phyloP scores from a whole-genome alignment of 1,139 yeast genomes.

The Suhomyces bokatorum region DNA sequence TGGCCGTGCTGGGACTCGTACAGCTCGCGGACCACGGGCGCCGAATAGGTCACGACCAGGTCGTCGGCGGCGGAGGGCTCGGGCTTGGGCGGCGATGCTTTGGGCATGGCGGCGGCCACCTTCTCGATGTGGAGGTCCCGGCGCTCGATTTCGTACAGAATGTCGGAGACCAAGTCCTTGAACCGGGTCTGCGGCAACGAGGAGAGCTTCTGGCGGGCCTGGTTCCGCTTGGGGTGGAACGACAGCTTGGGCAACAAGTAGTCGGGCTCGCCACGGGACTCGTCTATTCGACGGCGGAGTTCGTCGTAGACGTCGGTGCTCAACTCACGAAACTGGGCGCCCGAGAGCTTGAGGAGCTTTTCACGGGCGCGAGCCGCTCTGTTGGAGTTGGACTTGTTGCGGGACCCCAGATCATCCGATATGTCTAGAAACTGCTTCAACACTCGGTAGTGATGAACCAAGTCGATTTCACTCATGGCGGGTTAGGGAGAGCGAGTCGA shows the following conservation, averaged over 20 bases:
- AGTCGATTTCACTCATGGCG: constrained; percentile 34
- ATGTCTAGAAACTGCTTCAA: constrained; percentile 54
- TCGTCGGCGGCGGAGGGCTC: neutral
- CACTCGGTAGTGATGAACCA: constrained; percentile 50
- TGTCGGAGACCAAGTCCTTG: constrained; percentile 88
- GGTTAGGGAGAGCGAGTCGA: neutral
- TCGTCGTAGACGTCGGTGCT: constrained; percentile 95
- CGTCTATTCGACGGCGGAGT: constrained; percentile 68
- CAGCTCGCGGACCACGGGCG: neutral
- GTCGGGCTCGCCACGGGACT: constrained; percentile 56
- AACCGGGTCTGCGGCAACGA: constrained; percentile 80
- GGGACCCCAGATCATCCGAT: constrained; percentile 48
- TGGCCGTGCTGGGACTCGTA: neutral
- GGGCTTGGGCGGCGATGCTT: constrained; percentile 4
- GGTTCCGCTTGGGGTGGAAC: constrained; percentile 92
- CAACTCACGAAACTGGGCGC: constrained; percentile 85
- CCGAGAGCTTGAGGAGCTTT: constrained; percentile 74
- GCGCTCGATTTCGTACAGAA: constrained; percentile 81
- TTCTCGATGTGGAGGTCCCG: constrained; percentile 51
- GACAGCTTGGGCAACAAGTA: constrained; percentile 66
- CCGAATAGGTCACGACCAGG: too few species aligned
- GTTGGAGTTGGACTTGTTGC: constrained; percentile 48
- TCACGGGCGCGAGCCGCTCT: constrained; percentile 81
- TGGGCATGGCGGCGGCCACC: constrained; percentile 8
- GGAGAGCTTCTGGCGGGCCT: constrained; percentile 90